A percentile compares a stretch with the other conserved stretches of the same genome.
Evolutionary conservation across 352 stramenopile species (phyloP).

Genomic region (Phytopythium kandeliae): DNA sequence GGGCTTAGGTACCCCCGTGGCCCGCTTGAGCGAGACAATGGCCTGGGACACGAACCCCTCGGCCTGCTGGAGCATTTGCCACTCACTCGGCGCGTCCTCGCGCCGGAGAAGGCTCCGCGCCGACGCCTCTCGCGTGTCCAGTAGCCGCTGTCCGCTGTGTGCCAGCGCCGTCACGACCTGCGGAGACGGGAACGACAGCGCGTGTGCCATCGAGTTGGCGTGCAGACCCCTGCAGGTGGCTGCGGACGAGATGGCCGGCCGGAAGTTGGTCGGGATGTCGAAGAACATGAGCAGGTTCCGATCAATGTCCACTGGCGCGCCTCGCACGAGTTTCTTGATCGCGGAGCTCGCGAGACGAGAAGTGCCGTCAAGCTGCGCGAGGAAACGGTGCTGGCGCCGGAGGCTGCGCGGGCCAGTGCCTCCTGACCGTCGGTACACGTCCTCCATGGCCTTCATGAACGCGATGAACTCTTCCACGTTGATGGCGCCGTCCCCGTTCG

Average conservation of each 20-base stretch:
- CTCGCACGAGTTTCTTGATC: conserved; percentile 74
- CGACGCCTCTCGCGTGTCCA: conserved; percentile 23
- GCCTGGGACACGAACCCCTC: conserved; percentile 53
- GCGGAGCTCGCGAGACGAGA: conserved; percentile 51
- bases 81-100: conserved; percentile 28
- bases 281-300: conserved; percentile 69
- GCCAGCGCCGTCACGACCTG: conserved; percentile 54
- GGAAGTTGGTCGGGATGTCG: conserved; percentile 74
- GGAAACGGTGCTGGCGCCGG: conserved; percentile 27
- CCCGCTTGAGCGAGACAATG: conserved; percentile 71
- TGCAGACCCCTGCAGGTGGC: conserved; percentile 39
- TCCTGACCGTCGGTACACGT: conserved; percentile 31
- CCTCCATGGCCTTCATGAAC: conserved; percentile 70
- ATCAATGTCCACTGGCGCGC: conserved; percentile 61
- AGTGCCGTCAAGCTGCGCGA: conserved; percentile 30
- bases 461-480: conserved; percentile 66
- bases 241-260: conserved; percentile 54
- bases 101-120: conserved; percentile 18
- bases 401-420: conserved; percentile 11
- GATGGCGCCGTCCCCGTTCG: conserved; percentile 51
- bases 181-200: conserved; percentile 65
- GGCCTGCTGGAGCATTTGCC: conserved; percentile 38
- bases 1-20: conserved; percentile 60
- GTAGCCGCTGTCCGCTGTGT: conserved; percentile 11
- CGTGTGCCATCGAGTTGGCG: conserved; percentile 59